Evolutionary conservation across 2,329 filamentous ascomycete species (phyloP).

Genomic region (Aspergillus thermomutatus): DNA sequence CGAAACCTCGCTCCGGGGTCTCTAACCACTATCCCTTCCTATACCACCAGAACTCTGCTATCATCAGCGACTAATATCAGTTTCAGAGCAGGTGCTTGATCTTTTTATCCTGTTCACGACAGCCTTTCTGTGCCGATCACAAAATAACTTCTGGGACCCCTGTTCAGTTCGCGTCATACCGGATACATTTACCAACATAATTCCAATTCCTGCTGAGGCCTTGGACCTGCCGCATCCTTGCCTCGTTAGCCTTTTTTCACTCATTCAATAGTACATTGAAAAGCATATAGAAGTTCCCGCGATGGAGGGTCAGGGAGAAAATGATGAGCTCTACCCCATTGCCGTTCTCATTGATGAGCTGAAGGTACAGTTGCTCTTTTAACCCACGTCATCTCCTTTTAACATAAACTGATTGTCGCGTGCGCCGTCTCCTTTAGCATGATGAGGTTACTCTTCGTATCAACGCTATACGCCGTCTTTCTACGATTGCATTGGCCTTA

Average conservation of each 20-base stretch:
- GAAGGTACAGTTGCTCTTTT: conserved; percentile 63
- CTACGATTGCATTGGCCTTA: conserved; percentile 93
- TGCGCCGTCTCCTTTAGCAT: conserved; percentile 59
- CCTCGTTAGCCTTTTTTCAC: conserved; percentile 22
- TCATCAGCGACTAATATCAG: conserved; percentile 13
- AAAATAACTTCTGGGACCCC: conserved; percentile 11
- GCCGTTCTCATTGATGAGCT: conserved; percentile 99
- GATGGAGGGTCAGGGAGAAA: conserved; percentile 91
- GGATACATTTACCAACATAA: conserved; percentile 15
- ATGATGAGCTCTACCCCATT: conserved; percentile 99
- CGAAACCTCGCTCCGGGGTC: conserved; percentile 34
- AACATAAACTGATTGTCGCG: conserved; percentile 16
- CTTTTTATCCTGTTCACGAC: conserved; percentile 15
- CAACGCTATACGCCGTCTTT: conserved; percentile 97
- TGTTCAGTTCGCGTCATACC: conserved; percentile 26
- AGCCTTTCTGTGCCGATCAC: conserved; percentile 14
- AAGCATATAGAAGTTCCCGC: conserved; percentile 41
- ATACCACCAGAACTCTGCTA: conserved; percentile 19
- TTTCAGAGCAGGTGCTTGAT: conserved; percentile 12
- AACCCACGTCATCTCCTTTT: conserved; percentile 5
- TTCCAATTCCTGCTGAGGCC: conserved; percentile 30
- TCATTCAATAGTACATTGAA: conserved; percentile 17
- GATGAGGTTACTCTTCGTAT: conserved; percentile 97
- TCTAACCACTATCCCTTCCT: conserved; percentile 24
- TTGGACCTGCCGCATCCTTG: conserved; percentile 27